Evolutionary conservation across 192 early-diverging fungal genomes (phyloP).

Genomic region (Ambispora gerdemannii): DNA sequence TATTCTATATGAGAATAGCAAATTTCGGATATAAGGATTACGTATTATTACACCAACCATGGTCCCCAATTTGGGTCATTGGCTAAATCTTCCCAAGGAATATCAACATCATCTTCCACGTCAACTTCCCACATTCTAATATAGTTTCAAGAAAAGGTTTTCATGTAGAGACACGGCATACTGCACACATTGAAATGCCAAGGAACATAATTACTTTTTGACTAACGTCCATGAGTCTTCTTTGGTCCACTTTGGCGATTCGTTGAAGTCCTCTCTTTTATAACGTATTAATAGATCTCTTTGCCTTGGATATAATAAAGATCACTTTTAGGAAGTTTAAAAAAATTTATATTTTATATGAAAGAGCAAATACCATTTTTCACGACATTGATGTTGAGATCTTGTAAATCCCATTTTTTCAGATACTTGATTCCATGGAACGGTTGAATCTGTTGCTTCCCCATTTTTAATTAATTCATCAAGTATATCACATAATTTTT

Average conservation of each 20-base stretch:
- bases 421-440: not conserved
- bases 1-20: not conserved
- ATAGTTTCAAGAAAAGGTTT: not conserved
- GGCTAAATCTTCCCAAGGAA: not conserved
- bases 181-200: no score
- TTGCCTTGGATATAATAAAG: not conserved
- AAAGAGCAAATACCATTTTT: not conserved
- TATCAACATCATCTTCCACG: not conserved
- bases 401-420: not conserved
- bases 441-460: not conserved
- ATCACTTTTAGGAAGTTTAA: not conserved
- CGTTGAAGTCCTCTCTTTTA: not conserved
- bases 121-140: not conserved
- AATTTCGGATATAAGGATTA: not conserved
- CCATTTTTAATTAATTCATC: not conserved
- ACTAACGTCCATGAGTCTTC: not conserved
- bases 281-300: not conserved
- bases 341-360: not conserved
- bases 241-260: not conserved
- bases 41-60: no score
- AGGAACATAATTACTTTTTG: not conserved
- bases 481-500: not conserved
- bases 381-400: not conserved
- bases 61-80: not conserved
- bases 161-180: not conserved